Conservation (phyloP, 2,329 filamentous ascomycete species). For the Colletotrichum sp. region DNA sequence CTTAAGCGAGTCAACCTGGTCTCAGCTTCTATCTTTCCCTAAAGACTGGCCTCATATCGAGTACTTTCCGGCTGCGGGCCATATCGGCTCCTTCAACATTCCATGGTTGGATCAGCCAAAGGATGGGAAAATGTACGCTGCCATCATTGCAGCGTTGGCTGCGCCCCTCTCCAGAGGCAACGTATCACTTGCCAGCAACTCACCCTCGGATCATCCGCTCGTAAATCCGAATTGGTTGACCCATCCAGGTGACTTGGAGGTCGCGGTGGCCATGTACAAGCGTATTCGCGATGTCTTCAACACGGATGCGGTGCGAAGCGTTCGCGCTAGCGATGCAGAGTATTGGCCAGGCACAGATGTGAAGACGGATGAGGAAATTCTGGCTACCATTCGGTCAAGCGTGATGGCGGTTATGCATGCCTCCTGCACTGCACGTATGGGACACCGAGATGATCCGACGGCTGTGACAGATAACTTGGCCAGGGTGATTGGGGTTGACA, state of each 20-base stretch:
- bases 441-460: neutral
- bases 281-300: slow-evolving; percentile 43
- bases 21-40: slow-evolving; percentile 24
- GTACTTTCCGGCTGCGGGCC: slow-evolving; percentile 20
- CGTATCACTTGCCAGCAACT: neutral
- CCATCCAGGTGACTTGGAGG: slow-evolving; percentile 44
- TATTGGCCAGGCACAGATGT: slow-evolving; percentile 37
- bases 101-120: slow-evolving; percentile 1
- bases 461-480: neutral
- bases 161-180: slow-evolving; percentile 48
- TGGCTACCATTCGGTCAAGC: neutral
- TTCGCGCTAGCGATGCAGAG: slow-evolving; percentile 38
- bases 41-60: slow-evolving; percentile 41
- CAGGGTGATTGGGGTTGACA: neutral
- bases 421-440: neutral
- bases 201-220: slow-evolving; percentile 32
- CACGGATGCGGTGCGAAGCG: slow-evolving; percentile 28
- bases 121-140: slow-evolving; percentile 10
- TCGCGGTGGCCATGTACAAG: slow-evolving; percentile 46
- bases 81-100: slow-evolving; percentile 5
- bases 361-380: slow-evolving; percentile 47
- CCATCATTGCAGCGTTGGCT: slow-evolving; percentile 32
- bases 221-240: slow-evolving; percentile 52
- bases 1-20: neutral
- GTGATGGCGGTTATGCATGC: slow-evolving; percentile 9